A percentile compares a stretch with the other conserved stretches of the same genome.
Evolutionary conservation across 169 alveolate genomes (phyloP).

Genomic region (Hammondia hammondi): DNA sequence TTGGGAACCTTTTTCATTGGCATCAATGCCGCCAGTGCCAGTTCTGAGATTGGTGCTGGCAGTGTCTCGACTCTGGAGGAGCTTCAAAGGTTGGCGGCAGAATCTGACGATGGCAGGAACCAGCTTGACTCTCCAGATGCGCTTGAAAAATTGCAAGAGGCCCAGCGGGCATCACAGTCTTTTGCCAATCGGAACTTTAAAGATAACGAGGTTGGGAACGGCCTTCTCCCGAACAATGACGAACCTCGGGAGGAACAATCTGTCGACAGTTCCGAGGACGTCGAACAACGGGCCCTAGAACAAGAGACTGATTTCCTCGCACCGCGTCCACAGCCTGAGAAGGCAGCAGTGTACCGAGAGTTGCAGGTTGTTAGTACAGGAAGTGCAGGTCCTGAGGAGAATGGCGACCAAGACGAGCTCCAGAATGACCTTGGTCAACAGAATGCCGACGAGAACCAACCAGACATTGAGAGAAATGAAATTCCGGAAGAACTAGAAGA

Average conservation of each 20-base stretch:
- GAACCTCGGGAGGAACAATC: not conserved
- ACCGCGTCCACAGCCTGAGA: not conserved
- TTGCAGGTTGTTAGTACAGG: not conserved
- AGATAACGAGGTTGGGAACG: not conserved
- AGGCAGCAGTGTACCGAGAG: not conserved
- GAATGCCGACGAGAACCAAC: not conserved
- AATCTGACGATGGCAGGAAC: too few relatives aligned
- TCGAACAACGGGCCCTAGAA: not conserved
- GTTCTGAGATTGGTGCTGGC: not conserved
- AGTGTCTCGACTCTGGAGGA: not conserved
- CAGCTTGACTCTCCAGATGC: not conserved
- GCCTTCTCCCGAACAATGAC: not conserved
- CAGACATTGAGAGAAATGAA: not conserved
- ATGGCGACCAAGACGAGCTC: not conserved
- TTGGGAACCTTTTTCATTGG: constrained; percentile 20
- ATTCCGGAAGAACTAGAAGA: not conserved
- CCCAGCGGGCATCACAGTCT: not conserved
- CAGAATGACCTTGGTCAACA: not conserved
- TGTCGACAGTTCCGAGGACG: not conserved
- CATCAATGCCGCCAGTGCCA: not conserved
- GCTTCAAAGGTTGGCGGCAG: not conserved
- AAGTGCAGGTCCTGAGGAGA: not conserved
- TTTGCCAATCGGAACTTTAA: not conserved
- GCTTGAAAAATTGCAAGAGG: constrained; percentile 4
- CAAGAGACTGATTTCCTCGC: not conserved